Evolutionary conservation across 2,329 filamentous ascomycete species (phyloP).

Genomic region (Talaromyces pinophilus): DNA sequence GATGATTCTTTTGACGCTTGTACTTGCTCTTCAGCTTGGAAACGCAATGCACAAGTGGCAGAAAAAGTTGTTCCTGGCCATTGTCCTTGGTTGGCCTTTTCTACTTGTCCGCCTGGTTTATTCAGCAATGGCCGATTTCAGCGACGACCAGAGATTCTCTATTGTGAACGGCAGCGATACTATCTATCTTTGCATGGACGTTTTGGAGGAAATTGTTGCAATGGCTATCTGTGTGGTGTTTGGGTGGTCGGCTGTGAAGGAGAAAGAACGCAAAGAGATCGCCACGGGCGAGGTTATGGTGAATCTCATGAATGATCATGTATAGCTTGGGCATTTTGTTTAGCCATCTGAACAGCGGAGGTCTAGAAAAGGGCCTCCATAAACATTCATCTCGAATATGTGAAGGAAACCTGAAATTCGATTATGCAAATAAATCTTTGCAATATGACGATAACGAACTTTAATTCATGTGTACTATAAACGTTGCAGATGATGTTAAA

Average conservation of each 20-base stretch:
- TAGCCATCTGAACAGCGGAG: background rate
- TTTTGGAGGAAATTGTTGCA: background rate
- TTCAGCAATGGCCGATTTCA: background rate
- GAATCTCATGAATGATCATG: background rate
- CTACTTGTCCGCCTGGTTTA: background rate
- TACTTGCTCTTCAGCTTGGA: background rate
- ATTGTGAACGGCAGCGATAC: background rate
- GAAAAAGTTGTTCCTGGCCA: background rate
- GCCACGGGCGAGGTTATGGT: background rate
- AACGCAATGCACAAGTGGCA: background rate
- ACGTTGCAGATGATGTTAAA: too few relatives aligned
- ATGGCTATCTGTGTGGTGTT: conserved; percentile 6
- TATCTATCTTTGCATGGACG: background rate
- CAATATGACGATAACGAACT: too few relatives aligned
- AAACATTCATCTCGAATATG: background rate
- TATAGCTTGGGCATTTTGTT: background rate
- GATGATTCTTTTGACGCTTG: background rate
- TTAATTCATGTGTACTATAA: too few relatives aligned
- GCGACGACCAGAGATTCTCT: background rate
- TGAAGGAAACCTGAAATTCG: background rate
- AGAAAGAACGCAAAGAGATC: conserved; percentile 21
- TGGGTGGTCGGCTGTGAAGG: conserved; percentile 7
- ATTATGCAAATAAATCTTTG: too few relatives aligned
- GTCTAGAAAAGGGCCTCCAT: background rate
- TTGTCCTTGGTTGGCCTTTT: background rate